Percentiles rank a stretch among this genome's conserved stretches.
Conservation (phyloP, 2,329 filamentous ascomycete genomes). For the Diplodia intermedia region DNA sequence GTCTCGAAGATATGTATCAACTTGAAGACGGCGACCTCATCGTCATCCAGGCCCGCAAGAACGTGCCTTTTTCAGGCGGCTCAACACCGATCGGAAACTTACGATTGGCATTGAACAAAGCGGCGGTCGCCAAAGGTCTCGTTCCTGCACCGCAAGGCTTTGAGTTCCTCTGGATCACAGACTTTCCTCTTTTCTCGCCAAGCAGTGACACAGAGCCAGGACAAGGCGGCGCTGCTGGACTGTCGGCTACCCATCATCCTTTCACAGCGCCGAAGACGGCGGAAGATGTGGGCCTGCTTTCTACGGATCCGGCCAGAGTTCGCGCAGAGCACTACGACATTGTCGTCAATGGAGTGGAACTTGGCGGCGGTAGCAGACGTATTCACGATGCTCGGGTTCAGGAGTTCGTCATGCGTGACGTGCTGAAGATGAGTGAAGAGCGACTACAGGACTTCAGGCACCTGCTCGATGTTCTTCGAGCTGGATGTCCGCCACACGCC, state of each 20-base stretch:
- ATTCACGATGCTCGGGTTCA: conserved; percentile 87
- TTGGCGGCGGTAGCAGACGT: conserved; percentile 90
- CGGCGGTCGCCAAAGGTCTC: conserved; percentile 68
- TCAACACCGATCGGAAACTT: conserved; percentile 76
- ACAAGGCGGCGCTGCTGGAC: conserved; percentile 80
- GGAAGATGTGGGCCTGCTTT: conserved; percentile 75
- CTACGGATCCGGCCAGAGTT: conserved; percentile 72
- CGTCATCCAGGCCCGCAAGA: conserved; percentile 77
- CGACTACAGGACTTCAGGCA: conserved; percentile 84
- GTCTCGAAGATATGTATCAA: conserved; percentile 59
- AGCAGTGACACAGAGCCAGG: conserved; percentile 70
- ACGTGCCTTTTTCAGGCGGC: conserved; percentile 71
- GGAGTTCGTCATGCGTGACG: conserved; percentile 80
- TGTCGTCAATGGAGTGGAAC: conserved; percentile 91
- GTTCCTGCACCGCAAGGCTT: conserved; percentile 61
- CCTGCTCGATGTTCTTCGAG: conserved; percentile 78
- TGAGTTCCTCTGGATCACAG: conserved; percentile 82
- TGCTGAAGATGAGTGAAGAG: conserved; percentile 76
- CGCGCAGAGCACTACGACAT: conserved; percentile 93
- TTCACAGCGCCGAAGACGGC: conserved; percentile 85
- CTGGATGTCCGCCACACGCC: conserved; percentile 92
- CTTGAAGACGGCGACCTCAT: conserved; percentile 78
- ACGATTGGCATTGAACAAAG: conserved; percentile 72
- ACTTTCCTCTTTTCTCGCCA: conserved; percentile 92
- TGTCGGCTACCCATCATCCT: conserved; percentile 90